Evolutionary conservation across 2,329 filamentous ascomycete species (phyloP).

Genomic region (Amphichorda felina): DNA sequence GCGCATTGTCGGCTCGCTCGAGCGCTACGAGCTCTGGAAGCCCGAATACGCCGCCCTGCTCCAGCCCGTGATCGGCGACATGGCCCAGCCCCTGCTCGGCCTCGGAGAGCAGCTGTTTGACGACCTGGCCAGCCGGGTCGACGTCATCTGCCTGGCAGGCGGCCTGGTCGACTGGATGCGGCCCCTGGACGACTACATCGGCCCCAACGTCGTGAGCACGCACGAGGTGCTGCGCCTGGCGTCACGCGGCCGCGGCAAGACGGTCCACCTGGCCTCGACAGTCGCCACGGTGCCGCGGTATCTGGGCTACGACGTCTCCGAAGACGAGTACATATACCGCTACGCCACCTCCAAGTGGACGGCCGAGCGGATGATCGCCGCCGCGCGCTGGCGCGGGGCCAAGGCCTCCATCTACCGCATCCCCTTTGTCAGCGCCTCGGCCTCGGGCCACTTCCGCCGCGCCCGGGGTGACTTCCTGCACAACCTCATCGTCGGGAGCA

Average conservation of each 20-base stretch:
- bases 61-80: constrained; percentile 6
- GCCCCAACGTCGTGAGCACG: constrained; percentile 7
- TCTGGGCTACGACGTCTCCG: constrained; percentile 4
- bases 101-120: constrained; percentile 2
- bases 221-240: constrained; percentile 7
- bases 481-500: constrained; percentile 6
- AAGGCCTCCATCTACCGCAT: constrained; percentile 5
- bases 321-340: constrained; percentile 6
- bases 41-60: constrained; percentile 3
- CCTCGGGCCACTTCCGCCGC: constrained; percentile 7
- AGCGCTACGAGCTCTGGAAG: constrained; percentile 5
- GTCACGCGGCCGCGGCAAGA: constrained; percentile 4
- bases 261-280: constrained; percentile 7
- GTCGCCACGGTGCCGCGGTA: constrained; percentile 6
- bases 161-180: constrained; percentile 8
- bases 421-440: constrained; percentile 6
- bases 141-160: constrained; percentile 7
- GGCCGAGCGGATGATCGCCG: constrained; percentile 7
- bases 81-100: constrained; percentile 4
- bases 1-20: constrained; percentile 3
- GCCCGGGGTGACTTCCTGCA: constrained; percentile 8
- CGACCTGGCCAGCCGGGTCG: constrained; percentile 3
- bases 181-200: constrained; percentile 7
- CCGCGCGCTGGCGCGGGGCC: constrained; percentile 8
- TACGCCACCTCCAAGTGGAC: constrained; percentile 8